phyloP scores from a whole-genome alignment of 164 flowering plant genomes.

The Aristolochia fimbriata region DNA sequence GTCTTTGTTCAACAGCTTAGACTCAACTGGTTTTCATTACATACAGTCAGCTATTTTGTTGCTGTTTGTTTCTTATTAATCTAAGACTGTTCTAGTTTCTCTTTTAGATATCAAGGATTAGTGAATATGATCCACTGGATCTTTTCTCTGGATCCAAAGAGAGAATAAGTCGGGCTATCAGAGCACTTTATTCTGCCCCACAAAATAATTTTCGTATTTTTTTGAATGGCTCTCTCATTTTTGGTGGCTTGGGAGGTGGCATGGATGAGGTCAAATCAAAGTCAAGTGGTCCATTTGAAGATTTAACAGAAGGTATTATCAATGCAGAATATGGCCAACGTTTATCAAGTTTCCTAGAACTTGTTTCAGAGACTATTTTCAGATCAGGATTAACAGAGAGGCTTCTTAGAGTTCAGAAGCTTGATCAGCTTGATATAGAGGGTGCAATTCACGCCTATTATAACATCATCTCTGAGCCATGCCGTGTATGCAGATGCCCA shows the following conservation, averaged over 20 bases:
- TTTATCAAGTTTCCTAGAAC: constrained; percentile 38
- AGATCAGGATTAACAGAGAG: constrained; percentile 46
- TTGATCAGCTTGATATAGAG: constrained; percentile 77
- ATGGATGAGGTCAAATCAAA: constrained; percentile 18
- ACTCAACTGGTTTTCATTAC: too few species aligned
- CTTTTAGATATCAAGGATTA: constrained; percentile 57
- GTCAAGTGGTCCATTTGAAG: constrained; percentile 38
- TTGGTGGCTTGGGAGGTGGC: constrained; percentile 62
- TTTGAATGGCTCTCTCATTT: constrained; percentile 64
- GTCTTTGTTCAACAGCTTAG: too few species aligned
- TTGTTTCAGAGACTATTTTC: constrained; percentile 51
- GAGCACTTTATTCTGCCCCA: constrained; percentile 59
- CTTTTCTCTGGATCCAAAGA: constrained; percentile 70
- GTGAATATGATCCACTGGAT: constrained; percentile 83
- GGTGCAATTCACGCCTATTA: constrained; percentile 96
- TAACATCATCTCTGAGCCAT: constrained; percentile 64
- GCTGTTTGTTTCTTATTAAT: not conserved
- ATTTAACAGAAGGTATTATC: constrained; percentile 37
- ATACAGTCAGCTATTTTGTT: not conserved
- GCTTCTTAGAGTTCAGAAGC: constrained; percentile 73
- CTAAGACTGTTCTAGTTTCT: constrained; percentile 3
- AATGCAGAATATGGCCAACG: constrained; percentile 46
- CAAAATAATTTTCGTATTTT: constrained; percentile 90
- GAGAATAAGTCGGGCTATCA: constrained; percentile 53
- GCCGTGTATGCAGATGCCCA: too few species aligned